Evolutionary conservation across 805 yeast species (phyloP).

Genomic region (Zygosaccharomyces gambellarensis): DNA sequence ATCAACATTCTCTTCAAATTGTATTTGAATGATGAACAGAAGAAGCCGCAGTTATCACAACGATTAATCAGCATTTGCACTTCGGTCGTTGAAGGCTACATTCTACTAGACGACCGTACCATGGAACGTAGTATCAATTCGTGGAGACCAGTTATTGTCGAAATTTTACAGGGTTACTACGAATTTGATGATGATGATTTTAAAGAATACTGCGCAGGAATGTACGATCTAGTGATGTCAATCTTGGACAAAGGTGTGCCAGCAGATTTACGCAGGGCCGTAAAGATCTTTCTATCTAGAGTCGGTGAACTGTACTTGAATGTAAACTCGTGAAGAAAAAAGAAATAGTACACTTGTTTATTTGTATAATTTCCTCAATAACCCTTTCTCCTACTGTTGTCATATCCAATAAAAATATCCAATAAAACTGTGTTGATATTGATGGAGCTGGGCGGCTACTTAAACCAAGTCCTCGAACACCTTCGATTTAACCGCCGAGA

Average conservation of each 20-base stretch:
- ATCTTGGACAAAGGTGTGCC: conserved; percentile 59
- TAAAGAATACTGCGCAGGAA: conserved; percentile 48
- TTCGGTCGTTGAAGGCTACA: conserved; percentile 63
- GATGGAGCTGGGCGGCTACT: too few species aligned
- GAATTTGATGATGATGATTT: conserved; percentile 75
- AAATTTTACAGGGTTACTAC: conserved; percentile 75
- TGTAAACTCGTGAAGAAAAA: conserved; percentile 8
- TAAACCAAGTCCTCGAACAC: too few species aligned
- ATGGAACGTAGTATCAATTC: conserved; percentile 78
- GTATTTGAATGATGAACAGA: conserved; percentile 47
- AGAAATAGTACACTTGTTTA: too few species aligned
- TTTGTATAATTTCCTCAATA: too few species aligned
- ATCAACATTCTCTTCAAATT: conserved; percentile 74
- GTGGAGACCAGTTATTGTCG: conserved; percentile 91
- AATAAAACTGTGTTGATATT: too few species aligned
- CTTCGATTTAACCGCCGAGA: not conserved
- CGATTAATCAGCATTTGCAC: conserved; percentile 62
- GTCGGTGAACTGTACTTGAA: conserved; percentile 47
- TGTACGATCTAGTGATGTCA: conserved; percentile 55
- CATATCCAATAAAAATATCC: too few species aligned
- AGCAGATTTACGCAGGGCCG: conserved; percentile 55
- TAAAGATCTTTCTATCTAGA: conserved; percentile 53
- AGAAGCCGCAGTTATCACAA: conserved; percentile 42
- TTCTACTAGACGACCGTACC: conserved; percentile 61
- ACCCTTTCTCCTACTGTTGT: too few species aligned